Evolutionary conservation across 106 monocot genomes (phyloP), one percentile per base, ranked within the genome.

Genomic region (Dendrobium chrysotoxum): DNA sequence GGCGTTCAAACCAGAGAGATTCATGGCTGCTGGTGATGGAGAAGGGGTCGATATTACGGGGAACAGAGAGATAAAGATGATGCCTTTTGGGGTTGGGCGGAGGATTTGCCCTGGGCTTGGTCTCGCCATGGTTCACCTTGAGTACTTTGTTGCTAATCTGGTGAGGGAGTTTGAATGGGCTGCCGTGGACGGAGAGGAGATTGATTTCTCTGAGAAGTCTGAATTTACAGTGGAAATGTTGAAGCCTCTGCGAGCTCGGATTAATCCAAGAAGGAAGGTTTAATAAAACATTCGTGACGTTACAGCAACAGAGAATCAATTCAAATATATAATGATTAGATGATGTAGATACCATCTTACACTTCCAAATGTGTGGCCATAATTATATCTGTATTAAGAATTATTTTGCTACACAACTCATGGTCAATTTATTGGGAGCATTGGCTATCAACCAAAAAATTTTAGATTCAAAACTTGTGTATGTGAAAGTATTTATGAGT

Each of bases 1-100:
- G 82, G 87, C 82, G 75, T 86, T 86, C 79, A 58, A 31, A 50
- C 86, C 86, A 35, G 86, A 86, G 79, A 82, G 86, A 42, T 86
- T 86, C 45, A 17, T 76, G 21, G 40, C 20, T 5, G 82, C 82
- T 0, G 84, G 79, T 0, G 81, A 74, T 2, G 82, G 81, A 1
- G 85, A 73, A 64, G 81, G 78, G 13, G 44, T 82, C 46, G 86
- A 86, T 31, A 82, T 86, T 30, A 86, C 81, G 0, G 85, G 85
- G 45, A 81, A 46, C 78, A 77, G 81, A 28, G 85, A 85, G 57
- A 78, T 85, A 61, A 86, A 82, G 75, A 86, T 86, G 86, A 86
- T 86, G 79, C 82, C 86, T 4, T 85, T 85, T 26, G 85, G 85
- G 40, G 81, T 28, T 0, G 85, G 85, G 39, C 78, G 85, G 72